These are phyloP conservation scores for Colletotrichum neosansevieriae DNA, from an alignment of 2,329 filamentous ascomycete genomes.

Conservation along the genomic window DNA sequence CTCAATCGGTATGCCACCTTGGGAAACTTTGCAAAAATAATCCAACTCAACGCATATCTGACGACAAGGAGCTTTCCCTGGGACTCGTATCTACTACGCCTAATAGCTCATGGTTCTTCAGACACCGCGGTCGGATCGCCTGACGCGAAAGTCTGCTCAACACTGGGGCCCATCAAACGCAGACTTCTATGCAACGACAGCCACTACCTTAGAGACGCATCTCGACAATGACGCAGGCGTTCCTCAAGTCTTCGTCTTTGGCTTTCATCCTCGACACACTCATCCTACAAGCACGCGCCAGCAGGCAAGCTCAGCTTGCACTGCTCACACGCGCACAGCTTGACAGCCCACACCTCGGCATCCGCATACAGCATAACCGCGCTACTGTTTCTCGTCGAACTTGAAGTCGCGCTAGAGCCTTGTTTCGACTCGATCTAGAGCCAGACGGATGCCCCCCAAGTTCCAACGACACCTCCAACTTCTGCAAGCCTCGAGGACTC, in stretches of 20 bases:
- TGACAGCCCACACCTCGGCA: conserved; percentile 12
- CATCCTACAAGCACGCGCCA: conserved; percentile 13
- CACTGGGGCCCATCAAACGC: neutral
- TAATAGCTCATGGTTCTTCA: conserved; percentile 21
- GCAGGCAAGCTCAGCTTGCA: conserved; percentile 9
- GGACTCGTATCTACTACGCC: conserved; percentile 17
- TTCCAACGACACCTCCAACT: no score
- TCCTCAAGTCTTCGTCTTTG: neutral
- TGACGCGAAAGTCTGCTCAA: conserved; percentile 24
- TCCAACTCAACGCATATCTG: conserved; percentile 15
- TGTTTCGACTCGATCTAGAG: conserved; percentile 31
- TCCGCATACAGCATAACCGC: conserved; percentile 35
- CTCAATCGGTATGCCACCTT: conserved; percentile 14
- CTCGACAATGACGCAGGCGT: conserved; percentile 14
- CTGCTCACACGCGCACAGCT: conserved; percentile 8
- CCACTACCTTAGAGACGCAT: neutral
- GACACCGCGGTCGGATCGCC: conserved; percentile 27
- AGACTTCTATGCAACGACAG: neutral
- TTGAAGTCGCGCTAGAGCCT: conserved; percentile 33
- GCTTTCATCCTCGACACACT: conserved; percentile 2
- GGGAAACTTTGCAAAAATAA: conserved; percentile 13
- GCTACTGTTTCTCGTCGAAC: conserved; percentile 30
- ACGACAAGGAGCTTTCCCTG: conserved; percentile 9
- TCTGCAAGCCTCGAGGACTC: neutral
- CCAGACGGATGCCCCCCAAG: neutral